Conservation (phyloP, 805 yeast genomes). For the Candida michaelii region DNA sequence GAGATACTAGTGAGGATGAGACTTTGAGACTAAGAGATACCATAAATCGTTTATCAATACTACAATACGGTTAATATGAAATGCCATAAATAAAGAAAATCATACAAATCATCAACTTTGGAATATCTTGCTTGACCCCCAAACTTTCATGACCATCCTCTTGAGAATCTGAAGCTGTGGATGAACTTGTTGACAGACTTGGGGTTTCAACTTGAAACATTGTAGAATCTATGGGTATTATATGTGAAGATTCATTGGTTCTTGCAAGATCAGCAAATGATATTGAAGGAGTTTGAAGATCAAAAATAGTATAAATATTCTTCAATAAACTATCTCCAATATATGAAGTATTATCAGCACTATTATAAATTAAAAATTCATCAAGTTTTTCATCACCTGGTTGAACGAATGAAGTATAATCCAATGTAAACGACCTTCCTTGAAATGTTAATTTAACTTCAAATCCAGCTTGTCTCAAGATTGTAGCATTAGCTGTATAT, state of each 20-base stretch:
- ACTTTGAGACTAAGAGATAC: too few species aligned
- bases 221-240: not conserved
- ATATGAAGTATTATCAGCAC: not conserved
- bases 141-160: not conserved
- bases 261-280: not conserved
- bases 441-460: not conserved
- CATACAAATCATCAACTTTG: not conserved
- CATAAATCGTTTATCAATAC: too few species aligned
- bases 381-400: not conserved
- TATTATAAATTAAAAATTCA: not conserved
- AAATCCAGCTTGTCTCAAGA: not conserved
- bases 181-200: not conserved
- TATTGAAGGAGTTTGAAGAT: slow-evolving; percentile 14
- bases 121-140: not conserved
- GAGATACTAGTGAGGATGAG: too few species aligned
- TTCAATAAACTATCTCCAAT: slow-evolving; percentile 71
- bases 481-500: not conserved
- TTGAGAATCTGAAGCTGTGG: slow-evolving; percentile 1
- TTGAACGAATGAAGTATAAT: not conserved
- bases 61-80: too few species aligned
- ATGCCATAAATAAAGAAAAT: not conserved
- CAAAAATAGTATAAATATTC: slow-evolving; percentile 76
- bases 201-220: not conserved
- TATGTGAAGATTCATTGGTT: not conserved
- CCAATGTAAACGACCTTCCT: not conserved